phyloP scores from a whole-genome alignment of 1,139 yeast species.

The Suhomyces coccinellae region DNA sequence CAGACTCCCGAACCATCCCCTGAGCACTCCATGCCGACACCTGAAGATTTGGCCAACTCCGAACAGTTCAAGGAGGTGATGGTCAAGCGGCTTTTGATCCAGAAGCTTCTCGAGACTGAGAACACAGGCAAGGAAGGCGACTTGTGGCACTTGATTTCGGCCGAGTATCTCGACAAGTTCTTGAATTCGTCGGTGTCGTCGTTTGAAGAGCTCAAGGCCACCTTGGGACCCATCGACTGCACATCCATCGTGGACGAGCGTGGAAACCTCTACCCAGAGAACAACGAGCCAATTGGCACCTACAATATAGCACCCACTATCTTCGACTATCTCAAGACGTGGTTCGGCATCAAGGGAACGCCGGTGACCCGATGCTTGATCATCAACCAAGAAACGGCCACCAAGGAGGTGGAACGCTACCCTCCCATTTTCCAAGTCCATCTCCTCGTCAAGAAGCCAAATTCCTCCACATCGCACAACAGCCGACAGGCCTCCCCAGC shows the following conservation, averaged over 20 bases:
- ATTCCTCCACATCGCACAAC: constrained; percentile 13
- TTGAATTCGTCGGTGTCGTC: constrained; percentile 26
- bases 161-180: constrained; percentile 29
- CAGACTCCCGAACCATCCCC: background rate
- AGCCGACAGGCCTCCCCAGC: constrained; percentile 4
- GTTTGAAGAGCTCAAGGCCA: constrained; percentile 26
- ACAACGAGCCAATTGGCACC: constrained; percentile 31
- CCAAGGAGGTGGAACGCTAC: constrained; percentile 49
- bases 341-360: constrained; percentile 54
- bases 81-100: constrained; percentile 22
- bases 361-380: constrained; percentile 52
- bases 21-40: background rate
- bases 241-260: constrained; percentile 29
- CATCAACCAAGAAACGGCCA: constrained; percentile 36
- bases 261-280: constrained; percentile 35
- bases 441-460: constrained; percentile 36
- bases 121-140: constrained; percentile 29
- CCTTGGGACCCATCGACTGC: constrained; percentile 38
- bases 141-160: constrained; percentile 38
- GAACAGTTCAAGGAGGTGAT: constrained; percentile 4
- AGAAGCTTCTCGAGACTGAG: constrained; percentile 21
- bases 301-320: constrained; percentile 38
- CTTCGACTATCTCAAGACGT: constrained; percentile 44
- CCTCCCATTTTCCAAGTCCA: constrained; percentile 57
- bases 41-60: background rate